A percentile compares a stretch with the other conserved stretches of the same genome.
Conservation (phyloP, 2,329 filamentous ascomycete genomes). For the Fusarium euwallaceae region DNA sequence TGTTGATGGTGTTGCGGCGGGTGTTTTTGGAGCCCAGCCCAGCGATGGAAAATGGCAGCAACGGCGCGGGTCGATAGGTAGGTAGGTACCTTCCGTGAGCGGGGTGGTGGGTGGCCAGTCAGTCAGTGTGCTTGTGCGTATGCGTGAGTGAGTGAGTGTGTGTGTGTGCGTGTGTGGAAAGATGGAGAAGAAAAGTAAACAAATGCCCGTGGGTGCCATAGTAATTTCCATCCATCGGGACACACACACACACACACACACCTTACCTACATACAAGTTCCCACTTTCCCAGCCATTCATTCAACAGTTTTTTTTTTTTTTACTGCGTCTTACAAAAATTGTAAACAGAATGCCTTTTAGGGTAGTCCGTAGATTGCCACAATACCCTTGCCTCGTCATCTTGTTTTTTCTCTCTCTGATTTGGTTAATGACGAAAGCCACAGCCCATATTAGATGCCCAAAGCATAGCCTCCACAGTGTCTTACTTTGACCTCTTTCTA, state of each 20-base stretch:
- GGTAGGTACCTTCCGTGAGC: conserved; percentile 3
- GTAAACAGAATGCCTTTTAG: conserved; percentile 15
- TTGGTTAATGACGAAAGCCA: conserved; percentile 1
- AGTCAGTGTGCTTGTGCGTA: conserved; percentile 17
- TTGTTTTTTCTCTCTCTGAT: conserved; percentile 11
- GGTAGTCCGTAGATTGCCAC: not conserved
- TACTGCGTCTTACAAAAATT: not conserved
- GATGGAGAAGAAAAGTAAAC: conserved; percentile 43
- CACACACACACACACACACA: conserved; percentile 13
- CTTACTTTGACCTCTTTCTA: not conserved
- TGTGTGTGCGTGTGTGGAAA: conserved; percentile 14
- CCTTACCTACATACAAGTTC: not conserved
- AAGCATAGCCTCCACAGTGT: conserved; percentile 28
- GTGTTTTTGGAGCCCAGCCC: conserved; percentile 14
- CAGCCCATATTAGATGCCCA: conserved; percentile 2
- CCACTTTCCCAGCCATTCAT: conserved; percentile 6
- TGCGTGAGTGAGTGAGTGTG: conserved; percentile 4
- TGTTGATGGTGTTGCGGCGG: conserved; percentile 36
- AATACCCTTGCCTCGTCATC: not conserved
- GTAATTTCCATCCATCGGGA: conserved; percentile 4
- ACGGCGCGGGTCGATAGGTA: conserved; percentile 14
- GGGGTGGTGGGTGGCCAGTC: not conserved
- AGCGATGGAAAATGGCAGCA: conserved; percentile 19
- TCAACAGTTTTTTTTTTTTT: not conserved
- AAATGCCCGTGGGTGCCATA: conserved; percentile 25